phyloP scores from a whole-genome alignment of 768 basidiomycete species.

The Suillus fuscotomentosus region DNA sequence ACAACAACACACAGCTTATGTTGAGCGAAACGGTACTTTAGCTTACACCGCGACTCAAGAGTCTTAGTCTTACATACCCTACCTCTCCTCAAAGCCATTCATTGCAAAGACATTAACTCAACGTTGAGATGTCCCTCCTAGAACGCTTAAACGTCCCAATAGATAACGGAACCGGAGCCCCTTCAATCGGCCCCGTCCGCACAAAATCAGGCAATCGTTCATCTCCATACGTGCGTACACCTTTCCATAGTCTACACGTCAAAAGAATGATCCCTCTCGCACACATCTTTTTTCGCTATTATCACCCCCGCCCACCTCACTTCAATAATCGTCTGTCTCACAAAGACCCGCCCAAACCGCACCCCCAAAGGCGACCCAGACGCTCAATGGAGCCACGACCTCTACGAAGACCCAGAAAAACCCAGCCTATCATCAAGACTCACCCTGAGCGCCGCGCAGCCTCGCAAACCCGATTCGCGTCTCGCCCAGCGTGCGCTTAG shows the following conservation, averaged over 20 bases:
- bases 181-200: slow-evolving; percentile 24
- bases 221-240: slow-evolving; percentile 35
- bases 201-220: slow-evolving; percentile 28
- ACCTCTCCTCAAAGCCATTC: not conserved
- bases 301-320: not conserved
- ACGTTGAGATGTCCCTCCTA: slow-evolving; percentile 25
- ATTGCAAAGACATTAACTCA: not conserved
- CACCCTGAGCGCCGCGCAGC: slow-evolving; percentile 35
- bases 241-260: slow-evolving; percentile 15
- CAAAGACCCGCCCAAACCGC: slow-evolving; percentile 43
- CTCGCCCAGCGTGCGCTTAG: slow-evolving; percentile 62
- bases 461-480: slow-evolving; percentile 53
- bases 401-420: slow-evolving; percentile 60
- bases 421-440: slow-evolving; percentile 57
- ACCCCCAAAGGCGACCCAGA: slow-evolving; percentile 66
- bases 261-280: slow-evolving; percentile 7
- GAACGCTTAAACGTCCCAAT: slow-evolving; percentile 27
- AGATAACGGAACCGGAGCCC: slow-evolving; percentile 14
- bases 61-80: not conserved
- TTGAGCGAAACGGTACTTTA: not conserved
- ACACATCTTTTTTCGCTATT: not conserved
- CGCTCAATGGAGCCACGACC: slow-evolving; percentile 68
- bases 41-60: not conserved
- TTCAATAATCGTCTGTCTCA: not conserved
- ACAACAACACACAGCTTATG: slow-evolving; percentile 21